A percentile compares a stretch with the other conserved stretches of the same genome.
phyloP scores from a whole-genome alignment of 495 filamentous ascomycete genomes.

The Trichodelitschia bisporula region DNA sequence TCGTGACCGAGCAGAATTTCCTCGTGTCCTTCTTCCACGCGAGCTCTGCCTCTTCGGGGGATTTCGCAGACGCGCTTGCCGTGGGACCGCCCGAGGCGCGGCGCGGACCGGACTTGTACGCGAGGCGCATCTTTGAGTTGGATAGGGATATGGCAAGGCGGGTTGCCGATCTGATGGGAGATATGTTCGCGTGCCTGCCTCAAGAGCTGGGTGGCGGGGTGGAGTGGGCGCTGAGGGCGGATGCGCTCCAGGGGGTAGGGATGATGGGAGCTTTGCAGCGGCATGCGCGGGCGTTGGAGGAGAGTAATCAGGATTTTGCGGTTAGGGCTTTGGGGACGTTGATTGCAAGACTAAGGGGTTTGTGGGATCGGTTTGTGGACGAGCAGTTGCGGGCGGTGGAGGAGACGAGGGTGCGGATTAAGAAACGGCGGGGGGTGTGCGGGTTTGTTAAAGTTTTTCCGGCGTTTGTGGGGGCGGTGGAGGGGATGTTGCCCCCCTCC shows the following conservation, averaged over 20 bases:
- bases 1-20: conserved; percentile 86
- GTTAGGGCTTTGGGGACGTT: conserved; percentile 54
- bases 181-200: conserved; percentile 59
- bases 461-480: conserved; percentile 50
- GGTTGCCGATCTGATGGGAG: conserved; percentile 64
- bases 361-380: conserved; percentile 77
- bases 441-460: conserved; percentile 85
- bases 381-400: conserved; percentile 89
- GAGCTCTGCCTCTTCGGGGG: conserved; percentile 44
- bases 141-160: conserved; percentile 60
- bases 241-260: conserved; percentile 82
- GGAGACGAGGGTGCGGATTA: conserved; percentile 97
- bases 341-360: conserved; percentile 43
- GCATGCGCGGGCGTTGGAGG: conserved; percentile 49
- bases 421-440: conserved; percentile 92
- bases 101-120: conserved; percentile 38
- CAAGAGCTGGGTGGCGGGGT: conserved; percentile 54
- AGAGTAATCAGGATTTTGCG: conserved; percentile 81
- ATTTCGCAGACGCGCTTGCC: conserved; percentile 59
- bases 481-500: conserved; percentile 42
- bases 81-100: conserved; percentile 40
- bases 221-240: conserved; percentile 58
- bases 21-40: conserved; percentile 83
- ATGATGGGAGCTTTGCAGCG: conserved; percentile 59
- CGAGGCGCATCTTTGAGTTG: conserved; percentile 52